Evolutionary conservation across 768 basidiomycete species (phyloP), one percentile per base, ranked within the genome.

Genomic region (Hirschioporus abietinus): DNA sequence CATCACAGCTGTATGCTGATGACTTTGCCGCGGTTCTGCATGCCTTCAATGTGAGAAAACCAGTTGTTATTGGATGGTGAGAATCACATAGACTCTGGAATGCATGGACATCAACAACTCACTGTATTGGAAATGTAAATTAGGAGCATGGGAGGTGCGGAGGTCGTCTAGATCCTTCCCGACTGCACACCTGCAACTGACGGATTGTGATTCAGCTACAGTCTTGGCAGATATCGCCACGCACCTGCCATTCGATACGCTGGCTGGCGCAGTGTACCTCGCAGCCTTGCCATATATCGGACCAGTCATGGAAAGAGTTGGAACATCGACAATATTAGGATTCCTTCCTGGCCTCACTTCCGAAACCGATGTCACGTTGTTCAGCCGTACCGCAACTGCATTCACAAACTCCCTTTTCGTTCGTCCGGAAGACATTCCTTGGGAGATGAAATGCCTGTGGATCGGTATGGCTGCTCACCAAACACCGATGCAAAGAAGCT

Each of bases 11-110:
- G 58, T 70, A 67, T 26, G 72, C 73, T 6, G 68, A 70, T 17
- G 74, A 74, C 63, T 74, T 69, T 58, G 18, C 20, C 6, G 70
- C 71, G 30, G 71, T 74, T 12, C n/a, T 66, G 1, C 20, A 61
- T 1, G 70, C 68, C 18, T 74, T 73, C 62, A 42, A 66, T n/a
- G 36, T 74, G 23, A 69, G 64, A 25, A 69, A 68, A 35, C 69
- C 70, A 18, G 64, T 73, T 34, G 26, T 68, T 12, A 66, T 70
- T n/a, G 71, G 69, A 10, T 74, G 72, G 74, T 72, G n/a, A 25
- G 71, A 30, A 30, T 8, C 30, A 3, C 30, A 30, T 2, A 30
- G 30, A 30, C 30, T 30, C 8, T 8, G 2, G 30, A 30, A 30
- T 30, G 30, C 8, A 30, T 8, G 30, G 30, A 30, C n/a, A n/a